A percentile compares a stretch with the other conserved stretches of the same genome.
Conservation (phyloP, 768 basidiomycete genomes). For the Termitomyces sp. region DNA sequence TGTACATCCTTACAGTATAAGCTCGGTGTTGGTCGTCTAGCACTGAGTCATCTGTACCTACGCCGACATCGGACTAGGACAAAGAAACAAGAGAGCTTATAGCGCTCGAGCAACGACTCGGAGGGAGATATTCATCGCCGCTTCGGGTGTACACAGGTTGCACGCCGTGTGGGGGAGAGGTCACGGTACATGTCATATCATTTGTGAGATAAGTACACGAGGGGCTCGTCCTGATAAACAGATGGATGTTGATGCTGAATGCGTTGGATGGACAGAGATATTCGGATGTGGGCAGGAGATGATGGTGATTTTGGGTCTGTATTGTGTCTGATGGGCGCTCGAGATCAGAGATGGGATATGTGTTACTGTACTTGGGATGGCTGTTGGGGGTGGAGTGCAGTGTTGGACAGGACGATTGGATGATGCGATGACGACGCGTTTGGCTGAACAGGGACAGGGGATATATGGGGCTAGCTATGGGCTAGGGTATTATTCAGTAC, state of each 20-base stretch:
- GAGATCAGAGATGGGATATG: not conserved
- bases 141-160: not conserved
- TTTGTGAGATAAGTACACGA: not conserved
- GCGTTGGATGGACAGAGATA: not conserved
- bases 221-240: not conserved
- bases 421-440: too few relatives aligned
- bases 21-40: not conserved
- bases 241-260: not conserved
- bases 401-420: too few relatives aligned
- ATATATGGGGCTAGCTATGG: not conserved
- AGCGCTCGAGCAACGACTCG: not conserved
- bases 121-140: not conserved
- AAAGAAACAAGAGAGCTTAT: not conserved
- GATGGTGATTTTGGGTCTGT: not conserved
- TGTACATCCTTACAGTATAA: not conserved
- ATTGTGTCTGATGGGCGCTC: not conserved
- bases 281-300: not conserved
- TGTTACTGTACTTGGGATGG: not conserved
- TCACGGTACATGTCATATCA: not conserved
- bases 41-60: not conserved
- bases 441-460: too few relatives aligned
- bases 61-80: not conserved
- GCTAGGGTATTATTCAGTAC: too few relatives aligned
- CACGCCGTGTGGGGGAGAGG: not conserved
- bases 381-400: too few relatives aligned